These are phyloP conservation scores for Exophiala bonariae DNA, from an alignment of 2,329 filamentous ascomycete species.

Conservation along the genomic window DNA sequence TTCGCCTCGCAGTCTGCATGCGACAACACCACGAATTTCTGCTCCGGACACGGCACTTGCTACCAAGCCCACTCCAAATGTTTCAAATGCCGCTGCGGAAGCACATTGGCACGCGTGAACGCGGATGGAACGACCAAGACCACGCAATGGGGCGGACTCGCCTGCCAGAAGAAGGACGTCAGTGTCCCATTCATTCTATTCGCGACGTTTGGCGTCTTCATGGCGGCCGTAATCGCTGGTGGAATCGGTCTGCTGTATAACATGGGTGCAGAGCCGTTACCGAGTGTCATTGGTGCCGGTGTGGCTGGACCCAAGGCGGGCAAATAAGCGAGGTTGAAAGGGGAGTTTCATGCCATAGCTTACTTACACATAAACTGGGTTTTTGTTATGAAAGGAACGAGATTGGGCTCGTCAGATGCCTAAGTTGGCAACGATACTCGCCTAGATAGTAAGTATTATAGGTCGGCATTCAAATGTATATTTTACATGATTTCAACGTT, in stretches of 20 bases:
- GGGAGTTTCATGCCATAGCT: not conserved
- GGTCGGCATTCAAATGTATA: too few species aligned
- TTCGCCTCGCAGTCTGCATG: slow-evolving; percentile 71
- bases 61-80: slow-evolving; percentile 67
- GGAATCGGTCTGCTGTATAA: slow-evolving; percentile 76
- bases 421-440: too few species aligned
- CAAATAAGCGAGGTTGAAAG: slow-evolving; percentile 32
- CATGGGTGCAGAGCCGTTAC: slow-evolving; percentile 83
- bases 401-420: too few species aligned
- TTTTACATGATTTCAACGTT: too few species aligned
- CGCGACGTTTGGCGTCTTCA: slow-evolving; percentile 68
- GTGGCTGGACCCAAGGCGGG: slow-evolving; percentile 68
- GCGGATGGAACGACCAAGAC: slow-evolving; percentile 58
- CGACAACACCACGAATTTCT: slow-evolving; percentile 68
- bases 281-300: slow-evolving; percentile 93
- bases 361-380: too few species aligned
- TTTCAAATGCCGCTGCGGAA: slow-evolving; percentile 75
- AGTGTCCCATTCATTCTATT: slow-evolving; percentile 89
- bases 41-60: slow-evolving; percentile 80
- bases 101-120: slow-evolving; percentile 52
- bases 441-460: too few species aligned
- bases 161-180: slow-evolving; percentile 89
- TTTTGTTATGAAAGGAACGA: too few species aligned
- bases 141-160: slow-evolving; percentile 77
- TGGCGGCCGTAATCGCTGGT: slow-evolving; percentile 68